Base-by-base conservation (phyloP, 1,284 basidiomycete species). In the Porogramme epimiltina region DNA sequence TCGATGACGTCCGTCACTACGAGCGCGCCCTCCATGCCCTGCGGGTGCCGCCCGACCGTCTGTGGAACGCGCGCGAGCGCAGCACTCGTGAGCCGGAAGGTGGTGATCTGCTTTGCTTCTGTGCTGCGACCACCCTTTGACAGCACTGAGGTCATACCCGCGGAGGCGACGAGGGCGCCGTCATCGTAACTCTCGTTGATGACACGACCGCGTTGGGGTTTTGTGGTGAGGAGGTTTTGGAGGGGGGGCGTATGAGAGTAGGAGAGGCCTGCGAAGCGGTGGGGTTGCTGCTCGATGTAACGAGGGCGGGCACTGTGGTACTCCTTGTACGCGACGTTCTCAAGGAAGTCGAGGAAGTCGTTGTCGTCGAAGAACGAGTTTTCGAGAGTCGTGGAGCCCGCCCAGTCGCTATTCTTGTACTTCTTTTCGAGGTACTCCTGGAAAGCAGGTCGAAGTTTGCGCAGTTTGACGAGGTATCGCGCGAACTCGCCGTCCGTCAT, bases 271-370 rank as follows among this genome's bases (percentile, higher is more conserved):
- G 76, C 88, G 36, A 69, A 75, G 19, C 72, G 74, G 59, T 92
- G 89, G 0, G 87, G 87, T 20, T 80, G 73, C 42, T 79, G 84
- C 52, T 82, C 80, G 58, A 92, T 82, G 37, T 68, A 71, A 47
- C 56, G 73, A 20, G 72, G 74, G 11, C 61, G 56, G 18, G 63
- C 51, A 1, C 53, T 24, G 39, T 63, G 60, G 50, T 64, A 66
- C 31, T 56, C 47, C 24, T 61, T 39, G 50, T 59, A 59, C 18
- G 66, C 64, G 44, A 56, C 52, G 16, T 56, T 50, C 19, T 56
- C 52, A 45, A 73, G 60, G 70, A 72, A 73, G 16, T 52, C 67
- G 62, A 40, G 64, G 62, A 56, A 55, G 20, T 58, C 36, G 49
- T 59, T 44, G 37, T 45, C 37, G 31, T 38, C 48, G 9, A 40